Conservation (phyloP, 2,329 filamentous ascomycete genomes). For the Dactylellina drechsleri region DNA sequence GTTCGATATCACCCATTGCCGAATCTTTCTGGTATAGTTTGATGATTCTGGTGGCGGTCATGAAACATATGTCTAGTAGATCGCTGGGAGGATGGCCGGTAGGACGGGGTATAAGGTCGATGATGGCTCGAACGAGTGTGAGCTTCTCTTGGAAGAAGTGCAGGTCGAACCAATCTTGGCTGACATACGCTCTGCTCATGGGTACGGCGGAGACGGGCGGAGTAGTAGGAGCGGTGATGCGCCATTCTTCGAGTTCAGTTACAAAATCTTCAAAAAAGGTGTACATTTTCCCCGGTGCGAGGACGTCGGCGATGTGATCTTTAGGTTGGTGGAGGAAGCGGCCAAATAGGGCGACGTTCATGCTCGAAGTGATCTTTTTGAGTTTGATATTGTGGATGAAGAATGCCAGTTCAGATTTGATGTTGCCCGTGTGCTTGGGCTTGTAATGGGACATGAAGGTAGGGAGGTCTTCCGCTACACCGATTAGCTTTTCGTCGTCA, state of each 20-base stretch:
- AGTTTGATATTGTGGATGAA: conserved; percentile 55
- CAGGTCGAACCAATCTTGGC: conserved; percentile 51
- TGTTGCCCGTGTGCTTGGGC: conserved; percentile 46
- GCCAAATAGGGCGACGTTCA: conserved; percentile 51
- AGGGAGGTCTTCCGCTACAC: conserved; percentile 48
- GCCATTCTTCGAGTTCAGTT: conserved; percentile 49
- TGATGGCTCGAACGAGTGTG: conserved; percentile 46
- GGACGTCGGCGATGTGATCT: conserved; percentile 46
- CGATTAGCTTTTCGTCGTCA: conserved; percentile 60
- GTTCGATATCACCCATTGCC: conserved; percentile 54
- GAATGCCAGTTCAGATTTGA: conserved; percentile 52
- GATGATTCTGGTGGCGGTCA: conserved; percentile 49
- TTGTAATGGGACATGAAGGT: conserved; percentile 53
- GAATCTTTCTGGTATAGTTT: conserved; percentile 52
- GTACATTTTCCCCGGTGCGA: conserved; percentile 53
- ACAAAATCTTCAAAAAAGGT: conserved; percentile 53
- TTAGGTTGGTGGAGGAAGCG: conserved; percentile 50
- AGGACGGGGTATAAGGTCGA: conserved; percentile 49
- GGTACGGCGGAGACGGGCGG: conserved; percentile 46
- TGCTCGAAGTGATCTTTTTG: conserved; percentile 52
- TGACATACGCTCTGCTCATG: conserved; percentile 44
- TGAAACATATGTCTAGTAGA: conserved; percentile 52
- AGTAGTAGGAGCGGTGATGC: conserved; percentile 40
- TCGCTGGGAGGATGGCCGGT: conserved; percentile 49
- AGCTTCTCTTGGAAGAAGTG: conserved; percentile 54